Base-by-base conservation (phyloP, 352 stramenopile genomes). In the Globisporangium takayamanum region DNA sequence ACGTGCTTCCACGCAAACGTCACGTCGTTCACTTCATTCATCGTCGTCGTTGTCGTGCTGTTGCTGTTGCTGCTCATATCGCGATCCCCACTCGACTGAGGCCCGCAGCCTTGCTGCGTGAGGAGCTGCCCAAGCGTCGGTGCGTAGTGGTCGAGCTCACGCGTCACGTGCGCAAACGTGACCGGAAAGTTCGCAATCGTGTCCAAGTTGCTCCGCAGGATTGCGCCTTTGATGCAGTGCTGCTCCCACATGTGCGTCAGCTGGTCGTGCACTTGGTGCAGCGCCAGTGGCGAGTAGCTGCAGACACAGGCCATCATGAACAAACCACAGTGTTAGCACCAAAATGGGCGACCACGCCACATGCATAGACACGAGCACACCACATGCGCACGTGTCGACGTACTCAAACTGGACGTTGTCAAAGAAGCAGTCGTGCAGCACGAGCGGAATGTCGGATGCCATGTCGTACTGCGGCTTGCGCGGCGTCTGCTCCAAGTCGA, bases 361-460 rank as follows among this genome's bases (percentile, higher is more conserved):
- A 47, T 25, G 14, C 6, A 14, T 25, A 41, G 5, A 36, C 5
- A 16, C 10, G 14, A 18, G 14, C n/a, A 41, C 73, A 69, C 6
- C 62, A 69, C n/a, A 30, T 15, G 26, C 28, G 28, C 28, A 5
- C 28, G 28, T 33, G 8, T 55, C 15, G 15, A 78, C 59, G 55
- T 68, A 87, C 55, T 80, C 57, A 53, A 98, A 96, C 41, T 73
- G 16, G 33, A 97, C 64, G 66, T 92, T 81, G 15, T 86, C 75
- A 69, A 98, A 99, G 47, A 82, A 74, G 72, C 97, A 99, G 63
- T 98, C 84, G 68, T 99, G 97, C 8, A 99, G 73, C n/a, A 99
- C 95, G 54, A 99, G 86, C 44, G 96, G 94, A 16, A 79, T 67
- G 54, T 99, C 97, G 7, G 86, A 76, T 1, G 97, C 97, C 79